Base-by-base conservation (phyloP, 139 green algal species). In the Mychonastes homosphaera region DNA sequence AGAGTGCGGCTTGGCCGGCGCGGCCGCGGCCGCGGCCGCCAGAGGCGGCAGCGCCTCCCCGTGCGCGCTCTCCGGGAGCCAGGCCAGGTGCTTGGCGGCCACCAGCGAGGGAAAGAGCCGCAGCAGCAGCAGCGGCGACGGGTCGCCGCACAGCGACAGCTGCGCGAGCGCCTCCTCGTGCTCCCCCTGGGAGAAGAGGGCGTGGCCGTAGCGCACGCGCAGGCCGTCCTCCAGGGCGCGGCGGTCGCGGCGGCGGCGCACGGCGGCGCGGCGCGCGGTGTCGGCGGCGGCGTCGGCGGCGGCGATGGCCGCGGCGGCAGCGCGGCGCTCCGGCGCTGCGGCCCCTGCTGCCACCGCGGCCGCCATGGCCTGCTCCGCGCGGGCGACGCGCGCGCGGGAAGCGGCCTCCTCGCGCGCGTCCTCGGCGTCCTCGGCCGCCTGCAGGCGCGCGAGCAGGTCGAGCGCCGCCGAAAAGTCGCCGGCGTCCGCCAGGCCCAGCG, bases 91-190 rank as follows among this genome's bases (percentile, higher is more conserved):
- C 38, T 63, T 56, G 5, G 40, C 21, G 23, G 58, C 54, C 0
- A 74, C 40, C 21, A 63, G 39, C 28, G 12, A 30, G 18, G 44
- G 62, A 6, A 58, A 62, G 26, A 69, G 53, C 53, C n/a, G 35
- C 41, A 69, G 61, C 40, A 62, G 44, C 33, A 69, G 43, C 45
- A 69, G 62, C 19, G 53, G 53, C 19, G 40, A 39, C 7, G 49
- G 34, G n/a, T 67, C 63, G 9, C 30, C 35, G 64, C 68, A 86
- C 59, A 86, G 78, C 34, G 70, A 77, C 52, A 93, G 75, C 49
- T 94, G 84, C 1, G 74, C 76, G 65, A 93, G 77, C 1, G 72
- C 86, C 50, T 85, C 79, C 2, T 93, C 86, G 53, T 69, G 84
- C n/a, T 83, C 68, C 4, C 75, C 80, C 35, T 39, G 38, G 55